Evolutionary conservation across 495 filamentous ascomycete genomes (phyloP), one percentile per base, ranked within the genome.

Genomic region (Hypoxylon lienhwacheense): DNA sequence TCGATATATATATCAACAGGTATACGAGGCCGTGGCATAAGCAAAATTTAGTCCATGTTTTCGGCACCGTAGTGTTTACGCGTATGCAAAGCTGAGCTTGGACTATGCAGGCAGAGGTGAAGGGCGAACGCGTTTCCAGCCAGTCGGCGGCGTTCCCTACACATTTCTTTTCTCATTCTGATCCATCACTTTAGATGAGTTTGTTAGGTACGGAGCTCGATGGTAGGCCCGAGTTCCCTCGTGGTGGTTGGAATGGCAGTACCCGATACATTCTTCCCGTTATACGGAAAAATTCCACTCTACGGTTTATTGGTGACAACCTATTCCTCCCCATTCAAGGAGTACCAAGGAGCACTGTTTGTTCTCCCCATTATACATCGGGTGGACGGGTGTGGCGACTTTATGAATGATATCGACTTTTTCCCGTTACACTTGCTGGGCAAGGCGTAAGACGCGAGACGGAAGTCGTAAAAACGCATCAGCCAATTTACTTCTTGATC

Each of bases 201-300:
- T 33, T 53, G 31, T 19, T 29, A n/a, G n/a, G n/a, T n/a, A 55
- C 34, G 5, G 35, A 31, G 26, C 44, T 57, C 37, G 29, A 47
- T 45, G 29, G 48, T 46, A 63, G 65, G 65, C 39, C 62, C 55
- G 64, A 67, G 58, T 54, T 45, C 39, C 52, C 59, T 51, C 45
- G 41, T 53, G 39, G 26, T 62, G 62, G 52, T 61, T 67, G 65
- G 65, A 67, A 67, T 67, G 62, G 61, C 32, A 37, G 34, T 52
- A 55, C 32, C 55, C 43, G 33, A 58, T 55, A 63, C 65, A 67
- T 67, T 67, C 62, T 63, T 65, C 40, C 36, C 51, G 32, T 39
- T 29, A 40, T 21, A 28, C 39, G 49, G 54, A 51, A 59, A 40
- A 49, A 39, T 51, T 47, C 49, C 46, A 54, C 47, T 45, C n/a